Conservation (phyloP, 441 rosid genomes). For the Populus trichocarpa region DNA sequence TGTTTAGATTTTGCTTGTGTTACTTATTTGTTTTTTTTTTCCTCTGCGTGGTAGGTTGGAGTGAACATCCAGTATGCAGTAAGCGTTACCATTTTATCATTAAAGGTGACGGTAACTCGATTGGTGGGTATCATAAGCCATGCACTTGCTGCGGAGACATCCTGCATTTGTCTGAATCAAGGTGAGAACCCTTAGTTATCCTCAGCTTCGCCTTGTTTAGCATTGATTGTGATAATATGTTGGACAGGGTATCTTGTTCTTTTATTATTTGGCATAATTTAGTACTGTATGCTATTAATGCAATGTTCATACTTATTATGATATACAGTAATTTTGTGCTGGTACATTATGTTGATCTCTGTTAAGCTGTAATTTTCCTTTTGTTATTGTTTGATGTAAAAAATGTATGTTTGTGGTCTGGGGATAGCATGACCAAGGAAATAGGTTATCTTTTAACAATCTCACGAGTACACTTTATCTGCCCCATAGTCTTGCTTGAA, state of each 20-base stretch:
- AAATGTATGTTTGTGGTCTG: neutral
- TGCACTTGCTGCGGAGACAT: conserved; percentile 50
- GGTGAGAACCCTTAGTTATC: conserved; percentile 25
- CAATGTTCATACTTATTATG: neutral
- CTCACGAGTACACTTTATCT: neutral
- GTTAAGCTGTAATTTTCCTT: neutral
- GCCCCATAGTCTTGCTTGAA: neutral
- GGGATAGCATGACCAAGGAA: neutral
- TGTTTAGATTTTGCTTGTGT: neutral
- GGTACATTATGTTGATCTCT: neutral
- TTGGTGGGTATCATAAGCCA: conserved; percentile 50
- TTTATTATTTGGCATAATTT: neutral
- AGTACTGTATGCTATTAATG: neutral
- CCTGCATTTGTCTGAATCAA: conserved; percentile 45
- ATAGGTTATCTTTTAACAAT: neutral
- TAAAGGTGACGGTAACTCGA: conserved; percentile 53
- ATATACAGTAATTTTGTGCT: neutral
- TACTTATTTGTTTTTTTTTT: too few species aligned
- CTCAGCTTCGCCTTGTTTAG: too few species aligned
- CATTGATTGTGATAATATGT: neutral
- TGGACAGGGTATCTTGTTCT: neutral
- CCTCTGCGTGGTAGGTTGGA: conserved; percentile 48
- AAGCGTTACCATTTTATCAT: conserved; percentile 72
- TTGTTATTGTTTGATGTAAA: neutral
- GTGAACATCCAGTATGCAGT: conserved; percentile 63